phyloP scores from a whole-genome alignment of 2,329 filamentous ascomycete genomes.

The Penicillium sp. region DNA sequence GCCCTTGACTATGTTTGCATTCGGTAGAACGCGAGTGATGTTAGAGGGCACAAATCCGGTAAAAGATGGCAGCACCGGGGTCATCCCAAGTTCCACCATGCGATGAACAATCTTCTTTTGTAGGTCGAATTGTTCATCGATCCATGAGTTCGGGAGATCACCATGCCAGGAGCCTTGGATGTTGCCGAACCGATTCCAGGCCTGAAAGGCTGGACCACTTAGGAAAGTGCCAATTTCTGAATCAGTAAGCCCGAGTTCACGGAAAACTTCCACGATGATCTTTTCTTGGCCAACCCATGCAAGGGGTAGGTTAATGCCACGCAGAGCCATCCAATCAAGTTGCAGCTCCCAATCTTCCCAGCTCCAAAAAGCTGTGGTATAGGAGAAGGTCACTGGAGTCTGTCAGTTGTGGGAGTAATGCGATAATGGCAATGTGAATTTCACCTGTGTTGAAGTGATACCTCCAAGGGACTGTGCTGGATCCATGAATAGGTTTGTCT shows the following conservation, averaged over 20 bases:
- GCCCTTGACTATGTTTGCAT: constrained; percentile 47
- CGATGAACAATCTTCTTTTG: constrained; percentile 52
- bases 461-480: constrained; percentile 48
- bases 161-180: constrained; percentile 54
- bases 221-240: constrained; percentile 50
- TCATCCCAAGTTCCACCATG: constrained; percentile 57
- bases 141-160: constrained; percentile 48
- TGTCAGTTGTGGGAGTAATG: background rate
- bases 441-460: constrained; percentile 55
- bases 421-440: background rate
- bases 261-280: constrained; percentile 52
- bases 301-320: constrained; percentile 54
- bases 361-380: constrained; percentile 54
- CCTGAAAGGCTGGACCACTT: constrained; percentile 54
- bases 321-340: constrained; percentile 56
- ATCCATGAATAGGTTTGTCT: constrained; percentile 38
- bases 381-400: constrained; percentile 52
- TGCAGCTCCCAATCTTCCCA: constrained; percentile 57
- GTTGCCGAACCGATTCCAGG: constrained; percentile 59
- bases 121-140: constrained; percentile 50
- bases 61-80: constrained; percentile 53
- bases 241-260: constrained; percentile 47
- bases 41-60: constrained; percentile 52
- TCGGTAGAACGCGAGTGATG: constrained; percentile 44
- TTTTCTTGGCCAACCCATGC: constrained; percentile 57